Percentiles rank a stretch among this genome's conserved stretches.
Evolutionary conservation across 495 filamentous ascomycete genomes (phyloP).

Genomic region (Penicillium soppii): DNA sequence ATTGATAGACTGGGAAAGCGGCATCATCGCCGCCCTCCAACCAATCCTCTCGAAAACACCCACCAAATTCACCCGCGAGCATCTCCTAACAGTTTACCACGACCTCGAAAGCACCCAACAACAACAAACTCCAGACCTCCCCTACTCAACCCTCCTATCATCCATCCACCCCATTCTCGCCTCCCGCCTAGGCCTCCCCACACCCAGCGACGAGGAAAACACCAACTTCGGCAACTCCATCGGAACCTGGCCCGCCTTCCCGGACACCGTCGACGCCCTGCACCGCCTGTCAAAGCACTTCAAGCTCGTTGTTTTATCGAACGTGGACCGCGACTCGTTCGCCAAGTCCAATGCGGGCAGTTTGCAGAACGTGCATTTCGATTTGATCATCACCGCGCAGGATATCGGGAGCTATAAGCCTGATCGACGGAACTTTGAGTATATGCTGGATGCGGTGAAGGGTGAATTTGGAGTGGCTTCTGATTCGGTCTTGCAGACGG

Average conservation of each 20-base stretch:
- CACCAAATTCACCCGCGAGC: slow-evolving; percentile 35
- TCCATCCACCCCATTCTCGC: slow-evolving; percentile 47
- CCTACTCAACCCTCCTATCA: slow-evolving; percentile 54
- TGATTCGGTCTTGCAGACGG: slow-evolving; percentile 64
- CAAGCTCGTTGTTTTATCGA: slow-evolving; percentile 68
- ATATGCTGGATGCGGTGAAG: slow-evolving; percentile 55
- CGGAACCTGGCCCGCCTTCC: slow-evolving; percentile 60
- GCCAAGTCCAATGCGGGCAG: slow-evolving; percentile 45
- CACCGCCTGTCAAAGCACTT: slow-evolving; percentile 52
- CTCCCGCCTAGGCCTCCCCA: slow-evolving; percentile 31
- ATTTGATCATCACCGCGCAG: slow-evolving; percentile 68
- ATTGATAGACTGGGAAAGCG: slow-evolving; percentile 71
- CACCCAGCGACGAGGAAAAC: slow-evolving; percentile 23
- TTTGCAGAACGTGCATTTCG: slow-evolving; percentile 51
- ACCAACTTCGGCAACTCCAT: slow-evolving; percentile 50
- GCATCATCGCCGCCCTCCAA: slow-evolving; percentile 37
- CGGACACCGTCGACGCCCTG: slow-evolving; percentile 60
- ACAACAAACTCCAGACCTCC: slow-evolving; percentile 42
- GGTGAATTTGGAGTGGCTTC: slow-evolving; percentile 54
- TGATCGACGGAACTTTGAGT: slow-evolving; percentile 60
- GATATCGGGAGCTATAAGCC: slow-evolving; percentile 76
- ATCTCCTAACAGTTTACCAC: slow-evolving; percentile 33
- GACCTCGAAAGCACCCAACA: slow-evolving; percentile 43
- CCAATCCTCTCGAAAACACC: slow-evolving; percentile 43
- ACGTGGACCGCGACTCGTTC: slow-evolving; percentile 65